A percentile compares a stretch with the other conserved stretches of the same genome.
These are phyloP conservation scores for Chaetomium globosum DNA, from an alignment of 2,329 filamentous ascomycete species.

Conservation along the genomic window DNA sequence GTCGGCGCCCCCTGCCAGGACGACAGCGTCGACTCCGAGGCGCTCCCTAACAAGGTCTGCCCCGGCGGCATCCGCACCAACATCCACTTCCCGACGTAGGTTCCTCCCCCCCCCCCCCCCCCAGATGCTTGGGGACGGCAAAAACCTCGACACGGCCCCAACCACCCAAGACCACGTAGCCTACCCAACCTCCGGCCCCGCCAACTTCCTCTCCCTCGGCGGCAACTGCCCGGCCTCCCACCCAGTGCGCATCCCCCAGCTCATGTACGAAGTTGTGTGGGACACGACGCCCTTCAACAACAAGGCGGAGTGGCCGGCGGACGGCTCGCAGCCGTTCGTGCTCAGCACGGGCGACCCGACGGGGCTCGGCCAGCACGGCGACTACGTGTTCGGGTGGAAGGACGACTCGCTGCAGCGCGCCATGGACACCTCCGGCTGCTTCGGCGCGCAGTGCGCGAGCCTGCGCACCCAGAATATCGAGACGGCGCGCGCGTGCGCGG, in stretches of 20 bases:
- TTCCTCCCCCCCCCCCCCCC: neutral
- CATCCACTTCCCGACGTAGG: constrained; percentile 56
- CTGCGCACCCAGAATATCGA: constrained; percentile 43
- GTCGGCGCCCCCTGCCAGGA: constrained; percentile 43
- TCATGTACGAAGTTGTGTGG: constrained; percentile 54
- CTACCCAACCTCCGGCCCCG: constrained; percentile 46
- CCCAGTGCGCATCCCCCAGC: constrained; percentile 50
- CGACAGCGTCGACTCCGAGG: constrained; percentile 44
- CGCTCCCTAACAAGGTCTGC: constrained; percentile 46
- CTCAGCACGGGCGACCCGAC: constrained; percentile 45
- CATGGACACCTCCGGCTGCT: constrained; percentile 48
- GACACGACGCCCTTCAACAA: constrained; percentile 48
- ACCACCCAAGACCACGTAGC: constrained; percentile 50
- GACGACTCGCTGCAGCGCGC: constrained; percentile 45
- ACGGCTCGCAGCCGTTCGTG: constrained; percentile 46
- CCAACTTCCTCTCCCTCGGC: constrained; percentile 45
- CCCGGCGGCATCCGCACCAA: constrained; percentile 51
- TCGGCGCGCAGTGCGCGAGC: constrained; percentile 44
- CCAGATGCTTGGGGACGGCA: constrained; percentile 54
- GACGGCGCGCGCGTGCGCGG: constrained; percentile 39
- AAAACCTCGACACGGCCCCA: constrained; percentile 52
- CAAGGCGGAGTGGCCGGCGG: constrained; percentile 43
- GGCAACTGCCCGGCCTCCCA: constrained; percentile 46
- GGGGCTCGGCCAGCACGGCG: constrained; percentile 48
- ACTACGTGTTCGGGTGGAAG: constrained; percentile 48